Evolutionary conservation across 108 stramenopile species (phyloP).

Genomic region (Nitzschia sp.): DNA sequence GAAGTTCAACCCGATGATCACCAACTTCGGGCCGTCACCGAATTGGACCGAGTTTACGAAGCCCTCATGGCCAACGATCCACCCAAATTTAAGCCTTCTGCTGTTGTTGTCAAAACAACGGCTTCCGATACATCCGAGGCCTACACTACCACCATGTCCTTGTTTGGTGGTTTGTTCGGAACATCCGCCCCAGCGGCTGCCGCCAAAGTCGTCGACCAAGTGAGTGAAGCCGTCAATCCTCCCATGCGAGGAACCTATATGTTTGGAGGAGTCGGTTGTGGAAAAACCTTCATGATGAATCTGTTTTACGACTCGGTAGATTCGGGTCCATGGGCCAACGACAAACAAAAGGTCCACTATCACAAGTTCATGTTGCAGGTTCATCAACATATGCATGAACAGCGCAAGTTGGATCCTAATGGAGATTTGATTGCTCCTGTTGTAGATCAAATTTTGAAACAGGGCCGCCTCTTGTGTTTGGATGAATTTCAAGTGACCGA

Average conservation of each 20-base stretch:
- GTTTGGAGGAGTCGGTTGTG: conserved; percentile 93
- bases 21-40: conserved; percentile 56
- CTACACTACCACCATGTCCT: conserved; percentile 1
- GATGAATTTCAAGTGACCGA: conserved; percentile 95
- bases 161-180: conserved; percentile 30
- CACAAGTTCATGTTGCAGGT: conserved; percentile 97
- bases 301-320: conserved; percentile 80
- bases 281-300: conserved; percentile 97
- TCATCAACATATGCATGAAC: conserved; percentile 75
- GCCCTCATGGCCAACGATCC: conserved; percentile 38
- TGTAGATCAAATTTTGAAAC: conserved; percentile 44
- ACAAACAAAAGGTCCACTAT: conserved; percentile 95
- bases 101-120: neutral
- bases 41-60: conserved; percentile 63
- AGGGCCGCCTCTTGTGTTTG: conserved; percentile 71
- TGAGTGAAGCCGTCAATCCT: neutral
- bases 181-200: neutral
- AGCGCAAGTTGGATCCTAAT: conserved; percentile 40
- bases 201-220: neutral
- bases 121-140: conserved; percentile 5
- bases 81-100: neutral
- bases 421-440: conserved; percentile 55
- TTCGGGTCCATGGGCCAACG: conserved; percentile 17
- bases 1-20: conserved; percentile 55
- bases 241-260: conserved; percentile 72